These are phyloP conservation scores for Tubosaeta brunneosetosa DNA, from an alignment of 768 basidiomycete species.

Conservation along the genomic window DNA sequence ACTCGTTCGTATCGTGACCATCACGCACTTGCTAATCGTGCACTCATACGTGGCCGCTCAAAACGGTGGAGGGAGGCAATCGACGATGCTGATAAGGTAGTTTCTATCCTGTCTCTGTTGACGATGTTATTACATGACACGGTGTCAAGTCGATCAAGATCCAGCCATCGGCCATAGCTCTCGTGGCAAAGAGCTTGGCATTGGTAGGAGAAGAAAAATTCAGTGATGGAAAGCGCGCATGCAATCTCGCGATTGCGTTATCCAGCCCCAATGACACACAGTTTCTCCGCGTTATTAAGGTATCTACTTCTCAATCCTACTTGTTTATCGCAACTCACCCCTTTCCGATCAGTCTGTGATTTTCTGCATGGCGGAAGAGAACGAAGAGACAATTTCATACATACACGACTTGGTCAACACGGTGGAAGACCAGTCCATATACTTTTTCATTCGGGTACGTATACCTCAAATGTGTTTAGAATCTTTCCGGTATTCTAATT, in stretches of 20 bases:
- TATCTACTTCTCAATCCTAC: background rate
- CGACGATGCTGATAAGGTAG: slow-evolving; percentile 3
- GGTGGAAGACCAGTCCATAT: background rate
- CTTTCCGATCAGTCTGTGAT: background rate
- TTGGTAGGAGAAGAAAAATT: slow-evolving; percentile 1
- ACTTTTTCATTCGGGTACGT: slow-evolving; percentile 3
- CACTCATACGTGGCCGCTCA: background rate
- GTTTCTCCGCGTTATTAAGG: slow-evolving; percentile 9
- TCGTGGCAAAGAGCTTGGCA: slow-evolving; percentile 6
- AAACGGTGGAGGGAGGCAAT: slow-evolving; percentile 1
- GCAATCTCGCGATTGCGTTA: slow-evolving; percentile 2
- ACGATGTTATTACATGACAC: background rate
- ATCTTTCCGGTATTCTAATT: background rate
- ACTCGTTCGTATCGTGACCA: background rate
- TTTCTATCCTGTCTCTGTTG: background rate
- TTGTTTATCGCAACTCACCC: background rate
- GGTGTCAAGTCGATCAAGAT: slow-evolving; percentile 4
- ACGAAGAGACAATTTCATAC: slow-evolving; percentile 1
- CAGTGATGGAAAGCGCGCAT: background rate
- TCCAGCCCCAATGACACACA: background rate
- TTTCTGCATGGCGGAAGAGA: background rate
- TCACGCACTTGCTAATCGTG: slow-evolving; percentile 4
- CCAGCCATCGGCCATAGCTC: slow-evolving; percentile 1
- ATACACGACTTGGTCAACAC: background rate
- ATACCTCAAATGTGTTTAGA: background rate